These are phyloP conservation scores for Ehretia macrophylla DNA, from an alignment of 257 asterid species.

Conservation along the genomic window DNA sequence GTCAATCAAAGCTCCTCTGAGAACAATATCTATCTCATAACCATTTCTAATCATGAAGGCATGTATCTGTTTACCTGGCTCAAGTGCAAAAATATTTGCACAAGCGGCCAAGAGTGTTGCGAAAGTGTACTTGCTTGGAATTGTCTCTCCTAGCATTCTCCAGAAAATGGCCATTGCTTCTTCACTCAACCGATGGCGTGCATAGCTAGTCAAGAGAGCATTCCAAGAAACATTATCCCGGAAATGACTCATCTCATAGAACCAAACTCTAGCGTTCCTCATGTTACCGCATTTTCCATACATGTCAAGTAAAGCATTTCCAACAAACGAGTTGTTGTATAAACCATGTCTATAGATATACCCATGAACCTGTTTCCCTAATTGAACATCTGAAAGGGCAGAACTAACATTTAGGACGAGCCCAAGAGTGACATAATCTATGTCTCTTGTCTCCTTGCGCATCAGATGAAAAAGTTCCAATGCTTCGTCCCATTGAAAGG, in stretches of 20 bases:
- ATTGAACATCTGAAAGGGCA: slow-evolving; percentile 50
- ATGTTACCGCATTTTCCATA: slow-evolving; percentile 74
- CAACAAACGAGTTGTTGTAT: slow-evolving; percentile 38
- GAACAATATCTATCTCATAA: slow-evolving; percentile 53
- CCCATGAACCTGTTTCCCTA: slow-evolving; percentile 81
- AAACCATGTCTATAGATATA: slow-evolving; percentile 53
- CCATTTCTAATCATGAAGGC: slow-evolving; percentile 60
- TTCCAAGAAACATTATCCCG: slow-evolving; percentile 74
- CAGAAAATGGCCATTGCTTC: slow-evolving; percentile 45
- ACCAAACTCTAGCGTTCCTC: slow-evolving; percentile 56
- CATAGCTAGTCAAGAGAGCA: slow-evolving; percentile 53
- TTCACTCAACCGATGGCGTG: slow-evolving; percentile 56
- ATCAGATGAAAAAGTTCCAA: slow-evolving; percentile 46
- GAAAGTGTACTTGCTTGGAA: slow-evolving; percentile 61
- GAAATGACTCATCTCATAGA: slow-evolving; percentile 43
- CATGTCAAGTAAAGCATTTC: slow-evolving; percentile 68
- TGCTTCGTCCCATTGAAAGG: slow-evolving; percentile 63
- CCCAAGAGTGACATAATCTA: slow-evolving; percentile 59
- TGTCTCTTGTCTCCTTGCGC: slow-evolving; percentile 32
- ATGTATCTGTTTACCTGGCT: slow-evolving; percentile 66
- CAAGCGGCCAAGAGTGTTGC: slow-evolving; percentile 77
- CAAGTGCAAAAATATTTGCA: slow-evolving; percentile 59
- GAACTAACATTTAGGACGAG: slow-evolving; percentile 57
- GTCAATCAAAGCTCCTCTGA: slow-evolving; percentile 66
- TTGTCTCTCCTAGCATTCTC: slow-evolving; percentile 57